Percentiles rank a stretch among this genome's conserved stretches.
Conservation (phyloP, 257 asterid species). For the Nicotiana paniculata region DNA sequence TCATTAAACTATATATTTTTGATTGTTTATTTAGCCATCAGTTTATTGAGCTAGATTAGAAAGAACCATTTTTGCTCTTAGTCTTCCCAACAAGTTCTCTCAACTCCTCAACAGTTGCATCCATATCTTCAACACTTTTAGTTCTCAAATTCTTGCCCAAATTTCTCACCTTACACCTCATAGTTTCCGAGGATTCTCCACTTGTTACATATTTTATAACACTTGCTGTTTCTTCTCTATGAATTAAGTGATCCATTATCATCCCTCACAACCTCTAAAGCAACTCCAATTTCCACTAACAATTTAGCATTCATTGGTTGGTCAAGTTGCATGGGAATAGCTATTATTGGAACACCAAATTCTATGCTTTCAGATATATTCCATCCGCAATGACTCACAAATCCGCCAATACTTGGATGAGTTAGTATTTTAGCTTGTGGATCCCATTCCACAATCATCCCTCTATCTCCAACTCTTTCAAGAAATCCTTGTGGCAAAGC, state of each 20-base stretch:
- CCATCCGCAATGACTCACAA: conserved; percentile 49
- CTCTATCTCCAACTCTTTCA: conserved; percentile 24
- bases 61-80: conserved; percentile 5
- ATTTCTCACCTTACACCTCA: conserved; percentile 16
- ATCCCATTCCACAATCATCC: conserved; percentile 38
- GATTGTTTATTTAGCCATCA: background rate
- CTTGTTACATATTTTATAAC: conserved; percentile 27
- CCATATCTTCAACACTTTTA: conserved; percentile 20
- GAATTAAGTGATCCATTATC: conserved; percentile 3
- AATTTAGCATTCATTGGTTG: no score
- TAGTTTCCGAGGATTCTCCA: conserved; percentile 16
- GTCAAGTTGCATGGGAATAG: no score
- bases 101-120: conserved; percentile 24
- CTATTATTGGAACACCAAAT: no score
- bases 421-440: conserved; percentile 31
- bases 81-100: background rate
- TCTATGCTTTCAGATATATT: background rate
- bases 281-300: conserved; percentile 35
- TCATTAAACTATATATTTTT: background rate
- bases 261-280: conserved; percentile 32
- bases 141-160: conserved; percentile 15
- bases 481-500: conserved; percentile 29
- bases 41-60: background rate
- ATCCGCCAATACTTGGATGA: conserved; percentile 32
- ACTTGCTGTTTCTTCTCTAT: conserved; percentile 16